Percentiles rank a stretch among this genome's conserved stretches.
Conservation (phyloP, 2,329 filamentous ascomycete species). For the Stagonosporopsis chrysanthemi region DNA sequence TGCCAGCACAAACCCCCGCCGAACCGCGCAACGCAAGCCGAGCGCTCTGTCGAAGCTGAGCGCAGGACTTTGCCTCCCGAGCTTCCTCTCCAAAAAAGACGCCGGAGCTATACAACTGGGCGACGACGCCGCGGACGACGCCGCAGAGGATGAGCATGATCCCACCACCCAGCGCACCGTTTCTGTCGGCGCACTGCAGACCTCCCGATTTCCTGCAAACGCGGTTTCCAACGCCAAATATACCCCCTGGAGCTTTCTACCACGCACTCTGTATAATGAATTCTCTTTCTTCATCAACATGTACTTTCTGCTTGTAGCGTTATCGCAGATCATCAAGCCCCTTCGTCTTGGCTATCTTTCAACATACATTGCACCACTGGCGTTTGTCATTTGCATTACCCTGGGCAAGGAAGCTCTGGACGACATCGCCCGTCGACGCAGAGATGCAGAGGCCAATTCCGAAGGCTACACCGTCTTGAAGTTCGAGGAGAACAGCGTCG, state of each 20-base stretch:
- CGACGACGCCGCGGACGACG: slow-evolving; percentile 44
- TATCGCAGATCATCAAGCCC: slow-evolving; percentile 90
- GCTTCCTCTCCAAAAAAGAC: slow-evolving; percentile 62
- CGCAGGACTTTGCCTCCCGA: slow-evolving; percentile 69
- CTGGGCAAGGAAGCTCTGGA: slow-evolving; percentile 96
- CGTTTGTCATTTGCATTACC: slow-evolving; percentile 90
- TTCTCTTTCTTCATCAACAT: slow-evolving; percentile 99
- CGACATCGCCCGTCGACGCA: slow-evolving; percentile 82
- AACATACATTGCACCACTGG: slow-evolving; percentile 91
- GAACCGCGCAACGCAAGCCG: slow-evolving; percentile 30
- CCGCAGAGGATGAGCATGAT: slow-evolving; percentile 56
- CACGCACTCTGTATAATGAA: slow-evolving; percentile 94
- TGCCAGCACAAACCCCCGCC: slow-evolving; percentile 38
- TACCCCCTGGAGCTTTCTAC: slow-evolving; percentile 91
- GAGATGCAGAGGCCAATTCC: slow-evolving; percentile 93
- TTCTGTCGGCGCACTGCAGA: slow-evolving; percentile 75
- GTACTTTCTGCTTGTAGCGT: slow-evolving; percentile 93
- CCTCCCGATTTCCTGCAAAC: slow-evolving; percentile 84
- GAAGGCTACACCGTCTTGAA: slow-evolving; percentile 82
- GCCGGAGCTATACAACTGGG: slow-evolving; percentile 36
- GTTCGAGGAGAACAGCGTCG: slow-evolving; percentile 66
- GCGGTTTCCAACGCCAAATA: slow-evolving; percentile 97
- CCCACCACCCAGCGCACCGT: slow-evolving; percentile 77
- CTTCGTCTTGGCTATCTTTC: slow-evolving; percentile 92
- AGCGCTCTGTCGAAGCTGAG: slow-evolving; percentile 56